These are phyloP conservation scores for Paramyrothecium roridum DNA, from an alignment of 2,329 filamentous ascomycete genomes.

Conservation along the genomic window DNA sequence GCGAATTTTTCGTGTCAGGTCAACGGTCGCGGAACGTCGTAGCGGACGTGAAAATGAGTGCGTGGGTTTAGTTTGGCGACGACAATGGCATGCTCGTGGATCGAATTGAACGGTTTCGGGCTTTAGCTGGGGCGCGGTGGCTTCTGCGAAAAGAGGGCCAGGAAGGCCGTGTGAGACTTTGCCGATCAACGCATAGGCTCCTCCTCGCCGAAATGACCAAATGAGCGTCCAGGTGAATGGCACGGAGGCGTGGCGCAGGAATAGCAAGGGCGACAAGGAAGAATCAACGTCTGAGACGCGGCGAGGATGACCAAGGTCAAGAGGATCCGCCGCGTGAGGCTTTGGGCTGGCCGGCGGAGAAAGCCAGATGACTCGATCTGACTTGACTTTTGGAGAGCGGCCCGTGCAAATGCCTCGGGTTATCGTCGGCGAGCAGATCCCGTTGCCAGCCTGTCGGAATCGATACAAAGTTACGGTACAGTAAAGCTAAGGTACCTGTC, in stretches of 20 bases:
- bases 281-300: not conserved
- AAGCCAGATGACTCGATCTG: slow-evolving; percentile 1
- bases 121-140: not conserved
- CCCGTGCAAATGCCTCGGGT: slow-evolving; percentile 8
- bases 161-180: no score
- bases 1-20: no score
- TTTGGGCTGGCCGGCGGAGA: not conserved
- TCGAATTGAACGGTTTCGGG: not conserved
- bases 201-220: no score
- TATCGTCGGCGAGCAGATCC: slow-evolving; percentile 7
- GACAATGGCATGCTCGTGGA: not conserved
- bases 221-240: no score
- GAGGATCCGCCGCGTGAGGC: not conserved
- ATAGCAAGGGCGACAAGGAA: no score
- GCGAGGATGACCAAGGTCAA: not conserved
- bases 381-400: not conserved
- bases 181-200: no score
- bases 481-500: no score
- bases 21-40: no score
- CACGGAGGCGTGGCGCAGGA: no score
- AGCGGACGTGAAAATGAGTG: not conserved
- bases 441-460: not conserved
- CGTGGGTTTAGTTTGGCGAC: not conserved
- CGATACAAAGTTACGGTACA: no score
- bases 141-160: not conserved